Percentiles rank a stretch among this genome's conserved stretches.
phyloP scores from a whole-genome alignment of 2,329 filamentous ascomycete genomes.

The Cercospora janseana region DNA sequence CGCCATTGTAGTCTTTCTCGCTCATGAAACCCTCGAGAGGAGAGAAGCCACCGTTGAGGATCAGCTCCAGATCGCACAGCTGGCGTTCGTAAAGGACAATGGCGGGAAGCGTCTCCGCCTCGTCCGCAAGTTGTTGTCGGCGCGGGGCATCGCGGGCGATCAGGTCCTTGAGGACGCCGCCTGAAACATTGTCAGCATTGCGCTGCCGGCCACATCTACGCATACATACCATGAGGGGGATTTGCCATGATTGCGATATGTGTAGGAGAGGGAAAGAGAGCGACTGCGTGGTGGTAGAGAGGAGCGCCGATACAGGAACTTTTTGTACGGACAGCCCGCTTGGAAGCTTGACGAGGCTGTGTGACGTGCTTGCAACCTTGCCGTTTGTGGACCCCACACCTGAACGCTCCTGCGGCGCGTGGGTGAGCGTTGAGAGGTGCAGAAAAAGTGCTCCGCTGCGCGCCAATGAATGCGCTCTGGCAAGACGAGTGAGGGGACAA shows the following conservation, averaged over 20 bases:
- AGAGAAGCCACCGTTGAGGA: constrained; percentile 96
- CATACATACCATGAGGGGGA: constrained; percentile 49
- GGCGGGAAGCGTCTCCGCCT: constrained; percentile 83
- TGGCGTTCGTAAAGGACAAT: constrained; percentile 87
- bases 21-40: constrained; percentile 98
- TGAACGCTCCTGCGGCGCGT: constrained; percentile 2
- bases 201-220: background rate
- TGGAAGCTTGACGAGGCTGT: constrained; percentile 7
- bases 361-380: constrained; percentile 11
- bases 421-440: constrained; percentile 1
- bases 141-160: constrained; percentile 86
- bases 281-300: background rate
- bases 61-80: constrained; percentile 94
- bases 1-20: constrained; percentile 93
- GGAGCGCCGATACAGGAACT: constrained; percentile 7
- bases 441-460: no score
- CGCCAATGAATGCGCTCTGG: background rate
- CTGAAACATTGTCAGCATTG: constrained; percentile 41
- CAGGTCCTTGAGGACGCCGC: constrained; percentile 96
- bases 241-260: constrained; percentile 46
- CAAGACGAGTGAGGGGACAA: background rate
- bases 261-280: background rate
- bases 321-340: constrained; percentile 10
- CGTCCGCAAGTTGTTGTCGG: constrained; percentile 72
- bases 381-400: background rate